Percentiles rank a stretch among this genome's conserved stretches.
These are phyloP conservation scores for Linanthus parryae DNA, from an alignment of 148 eudicot genomes.

Conservation along the genomic window DNA sequence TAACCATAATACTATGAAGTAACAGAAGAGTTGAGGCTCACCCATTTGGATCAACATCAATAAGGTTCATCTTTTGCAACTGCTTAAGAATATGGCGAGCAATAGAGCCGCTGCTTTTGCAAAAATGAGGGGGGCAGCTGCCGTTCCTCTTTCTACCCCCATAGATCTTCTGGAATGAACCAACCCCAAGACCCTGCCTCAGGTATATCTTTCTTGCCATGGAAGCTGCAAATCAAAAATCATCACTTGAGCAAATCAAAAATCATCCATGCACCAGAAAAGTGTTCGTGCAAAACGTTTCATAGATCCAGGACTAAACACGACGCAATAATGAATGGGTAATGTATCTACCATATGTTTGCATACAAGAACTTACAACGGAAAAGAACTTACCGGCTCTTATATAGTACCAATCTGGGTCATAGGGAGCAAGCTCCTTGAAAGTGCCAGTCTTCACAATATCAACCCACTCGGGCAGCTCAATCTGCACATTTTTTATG, in stretches of 20 bases:
- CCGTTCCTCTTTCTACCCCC: conserved; percentile 46
- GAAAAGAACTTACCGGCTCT: conserved; percentile 19
- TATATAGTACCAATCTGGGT: conserved; percentile 39
- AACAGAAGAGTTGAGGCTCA: neutral
- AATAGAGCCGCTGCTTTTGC: conserved; percentile 36
- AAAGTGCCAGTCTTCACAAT: conserved; percentile 30
- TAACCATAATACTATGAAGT: no score
- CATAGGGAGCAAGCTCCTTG: conserved; percentile 43
- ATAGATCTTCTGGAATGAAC: conserved; percentile 35
- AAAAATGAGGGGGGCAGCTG: conserved; percentile 33
- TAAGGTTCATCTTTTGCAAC: conserved; percentile 24
- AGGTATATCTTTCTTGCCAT: conserved; percentile 42
- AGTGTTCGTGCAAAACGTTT: no score
- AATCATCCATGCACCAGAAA: no score
- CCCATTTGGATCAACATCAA: conserved; percentile 26
- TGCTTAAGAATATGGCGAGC: conserved; percentile 40
- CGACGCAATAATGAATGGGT: no score
- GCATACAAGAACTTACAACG: no score
- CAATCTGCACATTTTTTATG: conserved; percentile 40
- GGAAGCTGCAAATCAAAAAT: conserved; percentile 27
- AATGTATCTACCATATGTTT: no score
- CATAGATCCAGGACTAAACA: no score
- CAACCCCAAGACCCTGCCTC: conserved; percentile 47
- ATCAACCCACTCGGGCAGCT: conserved; percentile 26
- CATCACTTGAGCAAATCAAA: neutral